A percentile compares a stretch with the other conserved stretches of the same genome.
Evolutionary conservation across 805 yeast species (phyloP).

Genomic region (Pichia kluyveri): DNA sequence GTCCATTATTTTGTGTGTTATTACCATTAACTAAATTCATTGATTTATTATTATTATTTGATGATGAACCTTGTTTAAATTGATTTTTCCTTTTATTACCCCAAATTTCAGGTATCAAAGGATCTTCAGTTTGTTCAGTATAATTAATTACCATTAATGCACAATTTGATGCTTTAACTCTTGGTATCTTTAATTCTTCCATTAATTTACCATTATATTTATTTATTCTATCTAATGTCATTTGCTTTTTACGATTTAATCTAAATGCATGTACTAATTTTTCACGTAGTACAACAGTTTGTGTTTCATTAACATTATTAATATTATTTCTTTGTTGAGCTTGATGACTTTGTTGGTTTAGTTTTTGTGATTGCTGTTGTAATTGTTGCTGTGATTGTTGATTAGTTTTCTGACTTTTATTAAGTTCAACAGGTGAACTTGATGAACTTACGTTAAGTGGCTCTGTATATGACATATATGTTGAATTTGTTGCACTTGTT

Average conservation of each 20-base stretch:
- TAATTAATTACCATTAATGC: constrained; percentile 37
- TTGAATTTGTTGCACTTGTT: background rate
- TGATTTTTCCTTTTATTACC: constrained; percentile 10
- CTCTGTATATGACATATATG: background rate
- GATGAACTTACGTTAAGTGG: background rate
- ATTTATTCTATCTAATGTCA: constrained; percentile 53
- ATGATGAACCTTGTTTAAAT: background rate
- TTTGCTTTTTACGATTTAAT: constrained; percentile 32
- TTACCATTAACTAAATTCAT: background rate
- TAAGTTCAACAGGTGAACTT: background rate
- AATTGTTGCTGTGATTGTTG: background rate
- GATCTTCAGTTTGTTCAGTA: constrained; percentile 36
- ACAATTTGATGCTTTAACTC: constrained; percentile 59
- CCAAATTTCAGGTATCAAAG: constrained; percentile 39
- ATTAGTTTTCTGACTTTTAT: background rate
- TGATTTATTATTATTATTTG: background rate
- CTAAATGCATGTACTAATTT: constrained; percentile 26
- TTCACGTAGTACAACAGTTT: constrained; percentile 1
- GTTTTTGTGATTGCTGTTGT: background rate
- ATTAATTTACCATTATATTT: constrained; percentile 47
- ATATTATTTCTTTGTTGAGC: background rate
- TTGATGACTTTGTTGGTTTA: background rate
- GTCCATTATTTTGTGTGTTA: background rate
- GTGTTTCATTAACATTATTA: background rate
- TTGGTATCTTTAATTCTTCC: constrained; percentile 41